A percentile compares a stretch with the other conserved stretches of the same genome.
Evolutionary conservation across 2,329 filamentous ascomycete species (phyloP).

Genomic region (Boeremia lycopersici): DNA sequence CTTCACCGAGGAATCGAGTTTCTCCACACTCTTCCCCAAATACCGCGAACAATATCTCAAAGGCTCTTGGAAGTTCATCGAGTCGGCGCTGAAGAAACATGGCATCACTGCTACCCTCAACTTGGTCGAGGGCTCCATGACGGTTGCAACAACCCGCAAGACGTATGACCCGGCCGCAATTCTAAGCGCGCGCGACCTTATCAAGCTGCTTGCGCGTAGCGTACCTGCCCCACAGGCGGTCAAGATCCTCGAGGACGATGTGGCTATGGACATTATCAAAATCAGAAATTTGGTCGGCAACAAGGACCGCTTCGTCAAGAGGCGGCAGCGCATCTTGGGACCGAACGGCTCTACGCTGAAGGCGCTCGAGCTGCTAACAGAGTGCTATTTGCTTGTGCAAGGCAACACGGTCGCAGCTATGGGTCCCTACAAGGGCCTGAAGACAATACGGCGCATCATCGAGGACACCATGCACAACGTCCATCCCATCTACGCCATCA

Average conservation of each 20-base stretch:
- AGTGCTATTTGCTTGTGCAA: conserved; percentile 89
- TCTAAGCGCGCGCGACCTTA: conserved; percentile 89
- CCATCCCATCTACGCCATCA: conserved; percentile 89
- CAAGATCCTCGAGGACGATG: conserved; percentile 90
- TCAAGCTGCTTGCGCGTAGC: conserved; percentile 82
- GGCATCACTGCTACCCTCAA: conserved; percentile 92
- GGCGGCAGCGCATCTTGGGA: conserved; percentile 88
- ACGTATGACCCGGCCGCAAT: conserved; percentile 93
- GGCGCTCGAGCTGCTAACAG: conserved; percentile 87
- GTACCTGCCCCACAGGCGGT: conserved; percentile 92
- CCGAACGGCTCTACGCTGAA: conserved; percentile 92
- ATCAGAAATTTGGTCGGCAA: conserved; percentile 88
- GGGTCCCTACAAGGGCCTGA: conserved; percentile 88
- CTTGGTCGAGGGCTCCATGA: conserved; percentile 95
- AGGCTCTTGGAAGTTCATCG: conserved; percentile 91
- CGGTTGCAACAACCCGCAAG: conserved; percentile 90
- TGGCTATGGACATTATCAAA: conserved; percentile 95
- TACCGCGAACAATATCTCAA: conserved; percentile 94
- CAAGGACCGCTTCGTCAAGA: conserved; percentile 95
- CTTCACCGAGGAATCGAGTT: conserved; percentile 92
- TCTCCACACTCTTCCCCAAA: conserved; percentile 86
- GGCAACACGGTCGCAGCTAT: conserved; percentile 94
- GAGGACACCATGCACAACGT: conserved; percentile 98
- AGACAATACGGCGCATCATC: conserved; percentile 82
- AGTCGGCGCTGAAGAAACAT: conserved; percentile 80